Base-by-base conservation (phyloP, 805 yeast species). In the Candida alai region DNA sequence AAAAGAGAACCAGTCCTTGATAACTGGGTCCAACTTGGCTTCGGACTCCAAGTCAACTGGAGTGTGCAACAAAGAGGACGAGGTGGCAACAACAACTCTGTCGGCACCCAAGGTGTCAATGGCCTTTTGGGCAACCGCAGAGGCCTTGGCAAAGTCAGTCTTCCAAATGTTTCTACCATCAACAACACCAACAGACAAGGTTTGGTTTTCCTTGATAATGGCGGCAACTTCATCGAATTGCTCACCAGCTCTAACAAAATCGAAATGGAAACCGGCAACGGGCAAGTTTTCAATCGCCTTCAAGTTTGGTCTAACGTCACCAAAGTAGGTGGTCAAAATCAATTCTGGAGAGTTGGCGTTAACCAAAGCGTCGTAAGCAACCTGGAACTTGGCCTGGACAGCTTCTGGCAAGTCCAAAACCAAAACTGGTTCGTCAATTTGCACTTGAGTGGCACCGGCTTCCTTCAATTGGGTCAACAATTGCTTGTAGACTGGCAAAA, bases 131-230 rank as follows among this genome's bases (percentile, higher is more conserved):
- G 87, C 95, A 47, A 83, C 61, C 45, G 69, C 84, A 59, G 88
- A 70, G 50, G 98, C 94, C 70, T 80, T 79, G 58, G 93, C 65
- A 60, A 83, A 86, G 76, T 93, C 84, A 67, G 95, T 83, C 80
- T 93, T 93, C 98, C 98, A 93, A 72, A 93, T 87, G 82, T 93
- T 93, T 80, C 98, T 88, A 73, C 98, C 98, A 58, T 88, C 94
- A 58, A 93, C 89, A 55, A 93, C 78, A 86, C 98, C 98, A 49
- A 84, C 96, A 43, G 97, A 90, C 60, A 93, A 74, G 45, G 74
- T 70, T 75, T 93, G 95, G 48, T 78, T 69, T 45, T 70, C 76
- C 48, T 73, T 61, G 40, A 90, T 68, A 56, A 84, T 71, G 39
- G 75, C 69, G 42, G 76, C 68, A 53, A 85, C 95, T 37, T 78